Base-by-base conservation (phyloP, 2,329 filamentous ascomycete genomes). In the Epichloe uncinata region DNA sequence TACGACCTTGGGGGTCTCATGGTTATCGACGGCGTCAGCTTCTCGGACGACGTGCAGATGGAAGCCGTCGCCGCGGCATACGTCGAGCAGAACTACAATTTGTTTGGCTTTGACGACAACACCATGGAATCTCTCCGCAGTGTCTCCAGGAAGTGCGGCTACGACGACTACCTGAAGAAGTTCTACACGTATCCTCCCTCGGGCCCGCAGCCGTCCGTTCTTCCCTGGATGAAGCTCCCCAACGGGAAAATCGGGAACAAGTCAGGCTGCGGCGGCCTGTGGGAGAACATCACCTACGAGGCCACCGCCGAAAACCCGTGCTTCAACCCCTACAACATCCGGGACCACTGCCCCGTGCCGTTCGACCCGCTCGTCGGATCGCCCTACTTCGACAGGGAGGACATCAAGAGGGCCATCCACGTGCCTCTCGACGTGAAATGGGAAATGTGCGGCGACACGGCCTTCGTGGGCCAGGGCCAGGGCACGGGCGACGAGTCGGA, bases 301-400 rank as follows among this genome's bases (percentile, higher is more conserved):
- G n/a, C n/a, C n/a, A n/a, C n/a, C n/a, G n/a, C n/a, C n/a, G n/a
- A n/a, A n/a, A n/a, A n/a, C n/a, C n/a, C n/a, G 0, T 93, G 87
- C 69, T 94, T 85, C 66, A 80, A 88, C 62, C 69, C 86, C 11
- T 93, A 91, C 66, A 78, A 85, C 47, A 76, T 91, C 13, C 78
- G 78, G 2, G 81, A 79, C 4, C 84, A 81, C 12, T 93, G 87
- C 61, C 87, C 87, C 0, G 56, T 81, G 3, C 69, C 78, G 2
- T 87, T 79, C 74, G 81, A 88, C 51, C 77, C 84, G 0, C 70
- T 90, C 3, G 79, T 79, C 15, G 83, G 84, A 65, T 81, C 82
- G n/a, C 73, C 88, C 48, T 85, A 87, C 70, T 87, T 87, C 66
- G 78, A 87, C 67, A 79, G 83, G 5, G 69, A 70, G 2, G 83